Conservation (phyloP, 177 flowering plant genomes). For the Tripterygium wilfordii region DNA sequence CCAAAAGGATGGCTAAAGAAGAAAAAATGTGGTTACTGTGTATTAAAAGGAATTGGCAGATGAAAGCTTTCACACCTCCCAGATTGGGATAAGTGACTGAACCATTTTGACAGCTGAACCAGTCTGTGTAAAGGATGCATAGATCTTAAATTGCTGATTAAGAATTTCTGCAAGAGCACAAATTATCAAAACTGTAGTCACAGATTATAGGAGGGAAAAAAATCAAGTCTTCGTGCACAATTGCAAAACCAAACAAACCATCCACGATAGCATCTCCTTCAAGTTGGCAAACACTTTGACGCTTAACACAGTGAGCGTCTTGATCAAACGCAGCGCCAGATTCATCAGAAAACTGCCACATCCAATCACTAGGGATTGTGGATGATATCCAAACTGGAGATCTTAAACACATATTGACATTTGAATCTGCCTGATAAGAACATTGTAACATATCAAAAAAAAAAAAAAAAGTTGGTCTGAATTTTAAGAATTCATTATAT, state of each 20-base stretch:
- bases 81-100: slow-evolving; percentile 91
- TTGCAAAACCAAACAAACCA: slow-evolving; percentile 38
- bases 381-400: slow-evolving; percentile 69
- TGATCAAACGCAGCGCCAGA: slow-evolving; percentile 25
- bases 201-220: slow-evolving; percentile 1
- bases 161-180: slow-evolving; percentile 58
- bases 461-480: neutral
- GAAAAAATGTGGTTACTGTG: neutral
- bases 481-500: too few relatives aligned
- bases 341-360: slow-evolving; percentile 46
- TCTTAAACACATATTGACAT: slow-evolving; percentile 15
- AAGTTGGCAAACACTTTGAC: slow-evolving; percentile 80
- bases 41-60: neutral
- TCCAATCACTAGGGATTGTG: slow-evolving; percentile 70
- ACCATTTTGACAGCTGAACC: slow-evolving; percentile 85
- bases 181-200: slow-evolving; percentile 2
- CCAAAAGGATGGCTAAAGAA: slow-evolving; percentile 3
- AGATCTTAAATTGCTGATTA: slow-evolving; percentile 67
- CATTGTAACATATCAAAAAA: slow-evolving; percentile 11
- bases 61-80: slow-evolving; percentile 76
- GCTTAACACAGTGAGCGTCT: slow-evolving; percentile 25
- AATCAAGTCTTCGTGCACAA: neutral
- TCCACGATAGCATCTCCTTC: slow-evolving; percentile 86
- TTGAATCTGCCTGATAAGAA: slow-evolving; percentile 60
- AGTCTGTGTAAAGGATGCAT: slow-evolving; percentile 71